These are phyloP conservation scores for Lipomyces sp. DNA, from an alignment of 805 yeast species.

Conservation along the genomic window DNA sequence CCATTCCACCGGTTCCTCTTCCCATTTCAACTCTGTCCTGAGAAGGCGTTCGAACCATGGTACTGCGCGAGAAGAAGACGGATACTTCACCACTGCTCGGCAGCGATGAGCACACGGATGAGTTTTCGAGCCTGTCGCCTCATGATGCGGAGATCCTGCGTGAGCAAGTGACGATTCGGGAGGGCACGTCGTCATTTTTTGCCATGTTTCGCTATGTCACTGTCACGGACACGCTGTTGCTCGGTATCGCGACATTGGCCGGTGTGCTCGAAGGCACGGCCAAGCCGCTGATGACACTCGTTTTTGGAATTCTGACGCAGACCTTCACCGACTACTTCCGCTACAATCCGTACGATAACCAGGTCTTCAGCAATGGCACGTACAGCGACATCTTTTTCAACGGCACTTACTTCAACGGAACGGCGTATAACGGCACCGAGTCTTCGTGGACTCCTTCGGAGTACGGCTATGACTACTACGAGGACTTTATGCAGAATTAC, in stretches of 20 bases:
- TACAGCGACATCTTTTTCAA: slow-evolving; percentile 23
- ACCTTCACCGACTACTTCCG: slow-evolving; percentile 38
- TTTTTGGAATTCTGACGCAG: slow-evolving; percentile 41
- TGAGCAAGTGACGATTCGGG: slow-evolving; percentile 34
- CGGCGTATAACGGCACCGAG: slow-evolving; percentile 26
- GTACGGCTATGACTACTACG: slow-evolving; percentile 9
- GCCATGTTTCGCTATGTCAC: slow-evolving; percentile 41
- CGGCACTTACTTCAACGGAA: slow-evolving; percentile 16
- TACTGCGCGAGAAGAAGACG: too few species aligned
- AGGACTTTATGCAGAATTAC: slow-evolving; percentile 15
- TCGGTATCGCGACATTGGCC: slow-evolving; percentile 36
- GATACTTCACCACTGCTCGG: slow-evolving; percentile 22
- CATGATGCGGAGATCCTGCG: slow-evolving; percentile 38
- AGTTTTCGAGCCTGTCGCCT: slow-evolving; percentile 33
- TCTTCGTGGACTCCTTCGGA: slow-evolving; percentile 17
- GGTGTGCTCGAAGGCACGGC: slow-evolving; percentile 33
- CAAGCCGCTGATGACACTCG: slow-evolving; percentile 43
- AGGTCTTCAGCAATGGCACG: slow-evolving; percentile 22
- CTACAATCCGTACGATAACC: slow-evolving; percentile 24
- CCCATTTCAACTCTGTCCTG: background rate
- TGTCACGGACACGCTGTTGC: slow-evolving; percentile 20
- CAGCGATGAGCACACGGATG: slow-evolving; percentile 28
- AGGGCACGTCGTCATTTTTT: slow-evolving; percentile 32
- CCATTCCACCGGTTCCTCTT: background rate
- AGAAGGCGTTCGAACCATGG: too few species aligned